Base-by-base conservation (phyloP, 2,329 filamentous ascomycete genomes). In the Fusarium chaquense region DNA sequence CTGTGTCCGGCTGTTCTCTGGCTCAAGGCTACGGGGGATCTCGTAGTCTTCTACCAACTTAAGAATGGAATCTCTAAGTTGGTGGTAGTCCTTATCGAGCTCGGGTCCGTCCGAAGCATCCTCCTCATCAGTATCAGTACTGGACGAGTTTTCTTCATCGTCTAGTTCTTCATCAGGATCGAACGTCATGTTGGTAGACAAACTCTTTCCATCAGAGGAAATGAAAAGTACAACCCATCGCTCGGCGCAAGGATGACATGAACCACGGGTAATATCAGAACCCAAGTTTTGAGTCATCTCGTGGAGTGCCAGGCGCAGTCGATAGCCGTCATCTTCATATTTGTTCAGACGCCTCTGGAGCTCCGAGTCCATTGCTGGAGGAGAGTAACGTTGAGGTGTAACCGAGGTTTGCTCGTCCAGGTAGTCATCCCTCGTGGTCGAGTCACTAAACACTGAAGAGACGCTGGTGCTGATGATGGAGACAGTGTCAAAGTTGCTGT, bases 11-110 rank as follows among this genome's bases (percentile, higher is more conserved):
- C 85, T 83, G 32, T 84, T 85, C 51, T 87, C 86, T 6, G 86
- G 84, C 46, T 90, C 87, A 13, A 90, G 79, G 43, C 86, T 88
- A 55, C 91, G 89, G 0, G 91, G 90, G 44, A 94, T 92, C 74
- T 96, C 93, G 65, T 91, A 94, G 68, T 97, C 93, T 74, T 93
- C 88, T 1, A 96, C 91, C 6, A 97, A 83, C 76, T 91, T 94
- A 62, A 93, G 81, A 55, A 97, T 92, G 0, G 93, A 92, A 64
- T 93, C 90, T 61, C 94, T 90, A 6, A 97, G 81, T 68, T 93
- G 91, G 75, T 94, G 91, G 71, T 94, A 94, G 74, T 94, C 92
- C 72, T 91, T 92, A 77, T 92, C 90, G 5, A 93, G 82, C 54
- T 92, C 91, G 1, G 87, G 84, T 4, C 83, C 82, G 45, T 87